Evolutionary conservation across 1,284 basidiomycete genomes (phyloP), one percentile per base, ranked within the genome.

Genomic region (Cutaneotrichosporon curvatum): DNA sequence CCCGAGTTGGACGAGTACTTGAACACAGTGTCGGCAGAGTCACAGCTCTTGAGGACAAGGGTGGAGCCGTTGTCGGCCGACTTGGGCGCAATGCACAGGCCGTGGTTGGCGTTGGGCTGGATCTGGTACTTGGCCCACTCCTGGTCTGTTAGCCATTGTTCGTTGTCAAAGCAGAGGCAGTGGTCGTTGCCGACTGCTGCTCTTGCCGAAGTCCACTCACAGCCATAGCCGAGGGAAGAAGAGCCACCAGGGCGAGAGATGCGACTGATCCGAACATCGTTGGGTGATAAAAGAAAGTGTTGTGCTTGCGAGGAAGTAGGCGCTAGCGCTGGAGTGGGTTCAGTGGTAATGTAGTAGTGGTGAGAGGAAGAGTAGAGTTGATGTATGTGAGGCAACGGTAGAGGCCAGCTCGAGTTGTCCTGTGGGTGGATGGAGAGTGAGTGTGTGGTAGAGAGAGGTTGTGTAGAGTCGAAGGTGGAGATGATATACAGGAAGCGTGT

Each of bases 71-170:
- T 58, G 33, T 31, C 35, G 19, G 46, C 42, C 9, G 36, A 40
- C n/a, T 45, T 23, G 16, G 63, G 57, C 15, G 56, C 57, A 40
- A 70, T 40, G 57, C 67, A 70, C 36, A 63, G 57, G 41, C 59
- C 43, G 36, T 60, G 41, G 50, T 48, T 43, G 28, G 50, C 42
- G 15, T 53, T 40, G 18, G 67, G 65, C 14, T 60, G 61, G 60
- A 70, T 58, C 23, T 20, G 40, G 43, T 41, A 50, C 11, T 19
- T 18, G 30, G 30, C 36, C 35, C 36, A 40, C 21, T 28, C 37
- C 43, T 39, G 16, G 30, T 32, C 12, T 4, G 45, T 46, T 22
- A 40, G 44, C 22, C 15, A 7, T 30, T 19, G 40, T 12, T 35
- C 20, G n/a, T n/a, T n/a, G n/a, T n/a, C n/a, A 19, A 11, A 20